A percentile compares a stretch with the other conserved stretches of the same genome.
These are phyloP conservation scores for Gentiana dahurica DNA, from an alignment of 257 asterid genomes.

Conservation along the genomic window DNA sequence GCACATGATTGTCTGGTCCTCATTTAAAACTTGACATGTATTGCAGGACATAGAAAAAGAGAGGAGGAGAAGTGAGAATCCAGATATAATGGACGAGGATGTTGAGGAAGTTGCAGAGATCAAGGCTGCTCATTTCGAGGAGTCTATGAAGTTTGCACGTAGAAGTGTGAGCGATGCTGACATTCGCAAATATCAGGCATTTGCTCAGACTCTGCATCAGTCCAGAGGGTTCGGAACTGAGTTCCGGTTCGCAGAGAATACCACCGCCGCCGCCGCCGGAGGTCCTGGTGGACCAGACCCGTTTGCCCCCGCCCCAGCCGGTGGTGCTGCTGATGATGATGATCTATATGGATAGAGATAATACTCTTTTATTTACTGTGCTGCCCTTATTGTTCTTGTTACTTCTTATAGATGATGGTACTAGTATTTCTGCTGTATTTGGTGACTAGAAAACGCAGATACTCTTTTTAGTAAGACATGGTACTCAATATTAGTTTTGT, in stretches of 20 bases:
- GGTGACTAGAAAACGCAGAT: no score
- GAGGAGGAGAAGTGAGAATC: conserved; percentile 27
- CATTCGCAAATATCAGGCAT: conserved; percentile 61
- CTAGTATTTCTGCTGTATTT: no score
- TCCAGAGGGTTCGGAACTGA: conserved; percentile 61
- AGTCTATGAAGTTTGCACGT: conserved; percentile 61
- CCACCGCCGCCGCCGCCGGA: conserved; percentile 18
- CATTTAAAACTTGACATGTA: neutral
- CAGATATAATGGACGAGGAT: conserved; percentile 38
- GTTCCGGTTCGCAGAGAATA: conserved; percentile 45
- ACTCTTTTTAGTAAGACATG: no score
- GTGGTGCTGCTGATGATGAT: conserved; percentile 28
- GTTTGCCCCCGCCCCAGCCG: conserved; percentile 22
- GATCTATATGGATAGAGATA: conserved; percentile 33
- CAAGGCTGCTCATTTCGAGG: conserved; percentile 57
- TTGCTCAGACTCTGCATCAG: conserved; percentile 58
- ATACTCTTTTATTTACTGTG: no score
- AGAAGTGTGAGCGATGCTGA: conserved; percentile 63
- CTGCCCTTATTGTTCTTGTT: no score
- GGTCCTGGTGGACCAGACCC: conserved; percentile 20
- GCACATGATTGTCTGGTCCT: neutral
- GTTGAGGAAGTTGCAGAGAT: conserved; percentile 47
- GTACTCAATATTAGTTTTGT: no score
- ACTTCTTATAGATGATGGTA: no score
- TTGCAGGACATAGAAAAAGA: conserved; percentile 51